Evolutionary conservation across 305 asterid species (phyloP), one percentile per base, ranked within the genome.

Genomic region (Fraxinus greggii): DNA sequence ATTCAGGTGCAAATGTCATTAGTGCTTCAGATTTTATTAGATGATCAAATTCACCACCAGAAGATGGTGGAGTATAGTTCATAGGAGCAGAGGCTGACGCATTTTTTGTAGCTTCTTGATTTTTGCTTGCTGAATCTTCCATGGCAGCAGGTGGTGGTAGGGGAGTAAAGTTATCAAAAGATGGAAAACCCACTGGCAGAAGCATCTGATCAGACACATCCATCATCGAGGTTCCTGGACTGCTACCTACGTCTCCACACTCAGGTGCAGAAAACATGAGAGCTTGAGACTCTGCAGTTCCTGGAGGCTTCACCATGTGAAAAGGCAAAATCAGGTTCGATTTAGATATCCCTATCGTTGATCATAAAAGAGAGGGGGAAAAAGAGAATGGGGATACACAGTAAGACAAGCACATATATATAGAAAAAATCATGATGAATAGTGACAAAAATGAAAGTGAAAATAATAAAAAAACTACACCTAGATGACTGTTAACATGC

Each of bases 1-100:
- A 97, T 87, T 97, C 98, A 21, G 97, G 95, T 82, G 99, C 98
- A 86, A 97, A 97, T 84, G 99, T 92, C 95, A 97, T 91, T 82
- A 93, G 83, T 23, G 98, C 99, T 89, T 97, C 99, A 78, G 97
- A 98, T 91, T 97, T 95, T 70, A 95, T 86, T 80, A 97, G 90
- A 85, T 95, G 95, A 88, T 97, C 97, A 82, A 92, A 97, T 89
- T 97, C 99, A 78, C 90, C 88, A 83, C 83, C 86, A 79, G 76
- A 84, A 78, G 93, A 80, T 89, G 91, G 88, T 78, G 84, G 87
- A 76, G 82, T 79, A 82, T 82, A 81, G 79, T 85, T 87, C 76
- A 81, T 87, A 86, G 88, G 92, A 88, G 85, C 90, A 85, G 93
- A 85, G 85, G 87, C 79, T 76, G 85, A 81, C 85, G 80, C 77